A percentile compares a stretch with the other conserved stretches of the same genome.
Evolutionary conservation across 176 grass and related monocot genomes (phyloP).

Genomic region (Melocanna baccifera): DNA sequence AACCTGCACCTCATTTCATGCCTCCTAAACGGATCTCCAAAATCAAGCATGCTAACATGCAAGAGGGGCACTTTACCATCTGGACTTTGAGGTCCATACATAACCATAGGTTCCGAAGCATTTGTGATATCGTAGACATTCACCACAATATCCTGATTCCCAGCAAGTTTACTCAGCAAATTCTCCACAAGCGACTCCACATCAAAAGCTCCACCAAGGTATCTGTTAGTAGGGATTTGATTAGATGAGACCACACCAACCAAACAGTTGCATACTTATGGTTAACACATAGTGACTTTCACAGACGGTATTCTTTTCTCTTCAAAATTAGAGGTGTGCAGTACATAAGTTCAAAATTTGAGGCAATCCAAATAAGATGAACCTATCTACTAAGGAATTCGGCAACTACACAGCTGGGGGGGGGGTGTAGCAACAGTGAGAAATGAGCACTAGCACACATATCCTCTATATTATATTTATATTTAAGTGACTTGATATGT

Average conservation of each 20-base stretch:
- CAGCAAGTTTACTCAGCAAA: slow-evolving; percentile 81
- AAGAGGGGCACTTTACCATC: slow-evolving; percentile 44
- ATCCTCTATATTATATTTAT: background rate
- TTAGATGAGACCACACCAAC: slow-evolving; percentile 17
- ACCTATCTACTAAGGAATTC: no score
- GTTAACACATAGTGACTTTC: background rate
- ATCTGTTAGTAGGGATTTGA: slow-evolving; percentile 43
- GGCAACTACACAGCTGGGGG: no score
- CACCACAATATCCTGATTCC: slow-evolving; percentile 91
- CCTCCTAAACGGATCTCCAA: slow-evolving; percentile 90
- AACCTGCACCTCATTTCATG: slow-evolving; percentile 97
- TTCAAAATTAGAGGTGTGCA: background rate
- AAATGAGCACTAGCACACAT: background rate
- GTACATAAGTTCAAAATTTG: background rate
- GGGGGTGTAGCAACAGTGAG: background rate
- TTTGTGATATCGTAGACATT: slow-evolving; percentile 97
- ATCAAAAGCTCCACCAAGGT: slow-evolving; percentile 95
- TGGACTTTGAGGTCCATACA: slow-evolving; percentile 71
- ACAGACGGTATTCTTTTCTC: background rate
- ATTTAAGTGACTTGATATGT: background rate
- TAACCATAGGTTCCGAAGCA: slow-evolving; percentile 63
- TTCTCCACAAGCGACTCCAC: slow-evolving; percentile 94
- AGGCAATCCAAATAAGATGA: background rate
- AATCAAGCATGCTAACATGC: slow-evolving; percentile 87
- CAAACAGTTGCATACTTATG: background rate